Evolutionary conservation across 2,329 filamentous ascomycete genomes (phyloP).

Genomic region (Aspergillus costaricaensis): DNA sequence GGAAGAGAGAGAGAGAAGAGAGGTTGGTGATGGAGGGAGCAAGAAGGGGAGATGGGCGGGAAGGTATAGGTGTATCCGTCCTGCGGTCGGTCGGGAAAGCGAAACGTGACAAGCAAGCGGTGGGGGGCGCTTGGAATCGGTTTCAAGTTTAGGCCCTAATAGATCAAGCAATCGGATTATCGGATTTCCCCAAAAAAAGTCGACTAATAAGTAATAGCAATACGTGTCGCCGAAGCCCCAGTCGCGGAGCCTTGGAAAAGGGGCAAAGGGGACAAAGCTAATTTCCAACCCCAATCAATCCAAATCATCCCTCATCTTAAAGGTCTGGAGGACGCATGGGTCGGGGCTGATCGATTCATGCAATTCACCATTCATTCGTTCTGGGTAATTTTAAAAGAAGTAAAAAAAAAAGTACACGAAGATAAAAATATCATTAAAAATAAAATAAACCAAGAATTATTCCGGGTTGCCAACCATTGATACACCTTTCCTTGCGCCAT

Average conservation of each 20-base stretch:
- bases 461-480: constrained; percentile 6
- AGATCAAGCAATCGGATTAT: background rate
- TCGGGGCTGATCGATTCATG: background rate
- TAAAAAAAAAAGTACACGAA: too few species aligned
- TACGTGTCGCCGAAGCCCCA: background rate
- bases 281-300: constrained; percentile 3
- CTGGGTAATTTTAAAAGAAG: background rate
- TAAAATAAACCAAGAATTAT: too few species aligned
- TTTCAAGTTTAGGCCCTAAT: constrained; percentile 39
- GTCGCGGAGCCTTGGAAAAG: constrained; percentile 4
- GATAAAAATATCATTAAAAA: too few species aligned
- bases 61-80: constrained; percentile 28
- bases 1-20: constrained; percentile 22
- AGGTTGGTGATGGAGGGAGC: constrained; percentile 25
- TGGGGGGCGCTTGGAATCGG: constrained; percentile 32
- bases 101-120: constrained; percentile 27
- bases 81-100: constrained; percentile 22
- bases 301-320: constrained; percentile 5
- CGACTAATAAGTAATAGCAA: background rate
- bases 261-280: background rate
- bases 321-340: background rate
- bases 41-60: constrained; percentile 24
- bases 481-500: constrained; percentile 14
- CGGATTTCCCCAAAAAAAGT: background rate
- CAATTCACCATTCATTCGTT: background rate